phyloP scores from a whole-genome alignment of 2,329 filamentous ascomycete genomes.

The Pseudohalonectria lignicola region DNA sequence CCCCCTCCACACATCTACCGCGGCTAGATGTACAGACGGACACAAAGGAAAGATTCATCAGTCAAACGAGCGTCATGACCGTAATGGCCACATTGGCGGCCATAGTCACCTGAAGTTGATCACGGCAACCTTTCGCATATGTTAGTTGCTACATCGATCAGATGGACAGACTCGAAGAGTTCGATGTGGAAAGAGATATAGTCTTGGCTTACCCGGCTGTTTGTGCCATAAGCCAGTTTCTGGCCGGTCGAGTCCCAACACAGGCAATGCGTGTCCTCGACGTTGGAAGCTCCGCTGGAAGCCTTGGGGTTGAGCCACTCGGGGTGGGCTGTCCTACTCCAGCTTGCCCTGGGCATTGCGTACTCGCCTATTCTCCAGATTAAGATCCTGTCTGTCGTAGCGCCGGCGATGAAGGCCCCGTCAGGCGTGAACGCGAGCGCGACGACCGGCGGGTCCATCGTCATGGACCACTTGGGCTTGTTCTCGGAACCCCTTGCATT shows the following conservation, averaged over 20 bases:
- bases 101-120: slow-evolving; percentile 12
- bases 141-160: too few relatives aligned
- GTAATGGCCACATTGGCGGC: background rate
- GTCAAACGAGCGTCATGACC: background rate
- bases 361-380: slow-evolving; percentile 56
- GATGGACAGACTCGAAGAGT: too few relatives aligned
- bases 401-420: slow-evolving; percentile 51
- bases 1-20: too few relatives aligned
- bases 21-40: background rate
- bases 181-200: too few relatives aligned
- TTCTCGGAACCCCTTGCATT: slow-evolving; percentile 43
- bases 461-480: slow-evolving; percentile 48
- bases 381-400: slow-evolving; percentile 44
- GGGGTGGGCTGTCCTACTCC: slow-evolving; percentile 41
- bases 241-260: slow-evolving; percentile 52
- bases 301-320: slow-evolving; percentile 49
- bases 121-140: slow-evolving; percentile 9
- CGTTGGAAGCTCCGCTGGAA: slow-evolving; percentile 38
- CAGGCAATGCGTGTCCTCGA: slow-evolving; percentile 50
- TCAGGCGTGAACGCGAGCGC: slow-evolving; percentile 52
- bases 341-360: slow-evolving; percentile 46
- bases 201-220: slow-evolving; percentile 51
- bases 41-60: background rate
- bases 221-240: slow-evolving; percentile 52
- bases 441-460: slow-evolving; percentile 47